Evolutionary conservation across 2,329 filamentous ascomycete genomes (phyloP).

Genomic region (Aspergillus jensenii): DNA sequence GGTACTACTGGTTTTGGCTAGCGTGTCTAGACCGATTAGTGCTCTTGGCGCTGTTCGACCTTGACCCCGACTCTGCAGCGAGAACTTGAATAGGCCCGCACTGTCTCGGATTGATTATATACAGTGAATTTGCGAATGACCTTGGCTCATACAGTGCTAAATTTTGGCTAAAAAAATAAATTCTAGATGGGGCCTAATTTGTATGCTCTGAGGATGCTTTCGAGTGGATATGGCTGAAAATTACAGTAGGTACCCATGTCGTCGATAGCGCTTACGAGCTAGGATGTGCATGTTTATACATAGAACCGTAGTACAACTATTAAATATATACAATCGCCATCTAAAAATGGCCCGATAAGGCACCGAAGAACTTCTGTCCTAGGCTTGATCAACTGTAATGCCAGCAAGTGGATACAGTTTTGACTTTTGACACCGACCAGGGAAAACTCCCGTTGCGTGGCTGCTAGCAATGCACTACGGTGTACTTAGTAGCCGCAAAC

Average conservation of each 20-base stretch:
- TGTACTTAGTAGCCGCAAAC: not conserved
- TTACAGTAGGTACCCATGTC: no score
- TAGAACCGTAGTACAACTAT: no score
- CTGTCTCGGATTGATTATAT: not conserved
- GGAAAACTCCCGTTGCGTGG: not conserved
- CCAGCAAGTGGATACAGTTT: slow-evolving; percentile 13
- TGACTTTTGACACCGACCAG: not conserved
- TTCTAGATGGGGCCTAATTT: not conserved
- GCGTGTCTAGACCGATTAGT: not conserved
- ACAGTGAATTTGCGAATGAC: not conserved
- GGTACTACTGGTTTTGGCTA: not conserved
- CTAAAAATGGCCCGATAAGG: no score
- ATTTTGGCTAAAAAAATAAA: not conserved
- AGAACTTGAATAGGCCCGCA: not conserved
- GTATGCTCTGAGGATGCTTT: no score
- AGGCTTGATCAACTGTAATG: not conserved
- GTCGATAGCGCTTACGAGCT: no score
- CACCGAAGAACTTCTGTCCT: not conserved
- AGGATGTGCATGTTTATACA: no score
- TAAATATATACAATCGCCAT: no score
- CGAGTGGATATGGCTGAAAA: no score
- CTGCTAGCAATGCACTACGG: slow-evolving; percentile 5
- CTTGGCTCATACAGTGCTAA: no score
- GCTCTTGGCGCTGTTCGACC: not conserved
- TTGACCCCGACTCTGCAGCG: not conserved